Percentiles rank a stretch among this genome's conserved stretches.
Evolutionary conservation across 148 eudicot genomes (phyloP).

Genomic region (Rhododendron simsii): DNA sequence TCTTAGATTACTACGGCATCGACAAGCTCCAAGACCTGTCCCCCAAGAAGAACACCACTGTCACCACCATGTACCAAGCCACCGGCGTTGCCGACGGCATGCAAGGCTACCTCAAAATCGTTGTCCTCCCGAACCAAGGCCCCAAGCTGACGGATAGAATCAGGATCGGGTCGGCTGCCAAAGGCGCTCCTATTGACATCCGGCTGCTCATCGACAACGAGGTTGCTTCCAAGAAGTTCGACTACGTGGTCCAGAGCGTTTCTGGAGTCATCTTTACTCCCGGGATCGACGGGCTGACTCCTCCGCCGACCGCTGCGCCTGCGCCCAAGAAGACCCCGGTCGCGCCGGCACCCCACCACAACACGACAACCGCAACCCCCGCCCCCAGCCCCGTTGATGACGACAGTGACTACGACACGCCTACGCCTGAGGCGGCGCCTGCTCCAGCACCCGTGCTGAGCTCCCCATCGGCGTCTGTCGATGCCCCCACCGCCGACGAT

Average conservation of each 20-base stretch:
- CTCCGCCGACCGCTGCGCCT: neutral
- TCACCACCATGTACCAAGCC: neutral
- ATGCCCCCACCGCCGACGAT: neutral
- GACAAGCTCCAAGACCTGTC: neutral
- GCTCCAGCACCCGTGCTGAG: neutral
- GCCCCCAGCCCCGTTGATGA: neutral
- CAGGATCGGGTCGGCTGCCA: neutral
- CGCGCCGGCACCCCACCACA: neutral
- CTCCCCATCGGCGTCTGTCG: neutral
- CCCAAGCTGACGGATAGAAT: neutral
- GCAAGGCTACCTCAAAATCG: neutral
- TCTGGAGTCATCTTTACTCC: conserved; percentile 1
- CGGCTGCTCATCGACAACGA: neutral
- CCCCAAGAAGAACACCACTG: neutral
- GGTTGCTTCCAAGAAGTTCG: neutral
- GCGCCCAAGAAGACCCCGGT: neutral
- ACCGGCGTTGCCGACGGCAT: neutral
- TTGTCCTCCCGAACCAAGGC: neutral
- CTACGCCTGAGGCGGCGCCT: neutral
- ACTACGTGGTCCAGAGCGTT: neutral
- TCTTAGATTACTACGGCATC: neutral
- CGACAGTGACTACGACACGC: neutral
- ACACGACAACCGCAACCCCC: neutral
- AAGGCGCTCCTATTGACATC: neutral
- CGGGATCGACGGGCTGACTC: neutral